phyloP scores from a whole-genome alignment of 208 protist species.

The Acanthamoeba lenticulata region DNA sequence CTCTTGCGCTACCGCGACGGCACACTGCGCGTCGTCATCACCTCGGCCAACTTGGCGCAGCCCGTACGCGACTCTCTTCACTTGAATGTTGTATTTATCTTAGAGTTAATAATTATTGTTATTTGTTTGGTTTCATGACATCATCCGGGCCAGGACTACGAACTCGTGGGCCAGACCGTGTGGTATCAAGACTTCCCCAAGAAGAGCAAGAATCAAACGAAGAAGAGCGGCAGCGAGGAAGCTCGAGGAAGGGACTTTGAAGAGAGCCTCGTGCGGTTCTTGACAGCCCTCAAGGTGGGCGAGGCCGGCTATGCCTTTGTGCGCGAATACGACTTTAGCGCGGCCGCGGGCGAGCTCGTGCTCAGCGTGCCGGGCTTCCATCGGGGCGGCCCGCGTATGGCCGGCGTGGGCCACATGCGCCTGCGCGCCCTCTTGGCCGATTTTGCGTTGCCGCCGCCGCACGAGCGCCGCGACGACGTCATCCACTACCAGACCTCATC shows the following conservation, averaged over 20 bases:
- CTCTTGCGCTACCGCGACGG: neutral
- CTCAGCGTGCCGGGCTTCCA: slow-evolving; percentile 65
- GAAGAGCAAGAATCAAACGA: neutral
- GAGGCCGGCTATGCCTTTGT: neutral
- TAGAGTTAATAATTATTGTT: neutral
- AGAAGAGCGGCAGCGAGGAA: neutral
- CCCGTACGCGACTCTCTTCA: neutral
- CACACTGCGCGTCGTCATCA: neutral
- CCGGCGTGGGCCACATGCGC: neutral
- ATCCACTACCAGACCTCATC: slow-evolving; percentile 51
- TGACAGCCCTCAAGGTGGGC: neutral
- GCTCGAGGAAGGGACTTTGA: neutral
- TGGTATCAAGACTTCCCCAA: slow-evolving; percentile 74
- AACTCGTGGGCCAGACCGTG: slow-evolving; percentile 64
- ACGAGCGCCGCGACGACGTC: neutral
- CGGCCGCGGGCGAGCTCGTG: slow-evolving; percentile 4
- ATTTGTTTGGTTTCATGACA: slow-evolving; percentile 22
- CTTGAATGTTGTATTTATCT: neutral
- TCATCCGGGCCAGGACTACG: slow-evolving; percentile 42
- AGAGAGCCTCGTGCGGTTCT: slow-evolving; percentile 10
- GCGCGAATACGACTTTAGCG: slow-evolving; percentile 63
- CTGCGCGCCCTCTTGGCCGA: neutral
- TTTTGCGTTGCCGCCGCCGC: neutral
- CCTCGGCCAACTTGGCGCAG: neutral
- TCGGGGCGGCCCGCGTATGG: neutral